Evolutionary conservation across 805 yeast species (phyloP).

Genomic region (Trichomonascus vanleenenianus): DNA sequence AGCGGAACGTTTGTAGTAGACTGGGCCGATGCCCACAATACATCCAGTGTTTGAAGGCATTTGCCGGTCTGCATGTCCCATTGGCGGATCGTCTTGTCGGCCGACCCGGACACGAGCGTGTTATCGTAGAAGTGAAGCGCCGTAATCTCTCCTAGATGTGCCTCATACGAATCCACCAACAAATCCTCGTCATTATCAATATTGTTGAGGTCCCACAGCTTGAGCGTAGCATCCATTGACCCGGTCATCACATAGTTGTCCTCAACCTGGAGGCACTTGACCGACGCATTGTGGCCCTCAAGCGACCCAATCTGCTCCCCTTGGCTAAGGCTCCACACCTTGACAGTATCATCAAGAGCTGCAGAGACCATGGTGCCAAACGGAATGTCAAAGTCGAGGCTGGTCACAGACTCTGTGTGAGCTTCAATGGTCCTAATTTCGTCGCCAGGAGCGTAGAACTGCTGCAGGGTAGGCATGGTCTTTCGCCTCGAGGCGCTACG

Average conservation of each 20-base stretch:
- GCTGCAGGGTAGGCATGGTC: slow-evolving; percentile 56
- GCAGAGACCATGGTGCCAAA: slow-evolving; percentile 74
- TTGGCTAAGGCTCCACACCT: slow-evolving; percentile 74
- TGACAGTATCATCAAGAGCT: slow-evolving; percentile 65
- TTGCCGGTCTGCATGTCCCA: slow-evolving; percentile 66
- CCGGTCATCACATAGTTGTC: slow-evolving; percentile 46
- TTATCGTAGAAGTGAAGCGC: slow-evolving; percentile 48
- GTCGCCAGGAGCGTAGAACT: slow-evolving; percentile 53
- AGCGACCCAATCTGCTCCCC: slow-evolving; percentile 43
- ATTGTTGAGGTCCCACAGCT: slow-evolving; percentile 46
- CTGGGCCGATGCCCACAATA: slow-evolving; percentile 48
- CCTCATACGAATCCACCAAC: slow-evolving; percentile 44
- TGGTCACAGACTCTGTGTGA: slow-evolving; percentile 46
- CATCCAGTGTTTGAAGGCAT: slow-evolving; percentile 64
- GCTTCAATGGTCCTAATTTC: slow-evolving; percentile 43
- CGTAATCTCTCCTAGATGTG: slow-evolving; percentile 61
- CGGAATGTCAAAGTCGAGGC: slow-evolving; percentile 64
- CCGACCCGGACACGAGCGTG: slow-evolving; percentile 60
- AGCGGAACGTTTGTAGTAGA: slow-evolving; percentile 4
- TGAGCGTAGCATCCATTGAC: slow-evolving; percentile 53
- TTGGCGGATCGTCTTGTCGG: slow-evolving; percentile 63
- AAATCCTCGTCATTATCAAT: slow-evolving; percentile 21
- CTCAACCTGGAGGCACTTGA: slow-evolving; percentile 52
- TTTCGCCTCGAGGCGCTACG: slow-evolving; percentile 33
- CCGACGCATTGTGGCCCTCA: slow-evolving; percentile 55